phyloP scores from a whole-genome alignment of 176 grass and related monocot genomes.

The Musa troglodytarum region DNA sequence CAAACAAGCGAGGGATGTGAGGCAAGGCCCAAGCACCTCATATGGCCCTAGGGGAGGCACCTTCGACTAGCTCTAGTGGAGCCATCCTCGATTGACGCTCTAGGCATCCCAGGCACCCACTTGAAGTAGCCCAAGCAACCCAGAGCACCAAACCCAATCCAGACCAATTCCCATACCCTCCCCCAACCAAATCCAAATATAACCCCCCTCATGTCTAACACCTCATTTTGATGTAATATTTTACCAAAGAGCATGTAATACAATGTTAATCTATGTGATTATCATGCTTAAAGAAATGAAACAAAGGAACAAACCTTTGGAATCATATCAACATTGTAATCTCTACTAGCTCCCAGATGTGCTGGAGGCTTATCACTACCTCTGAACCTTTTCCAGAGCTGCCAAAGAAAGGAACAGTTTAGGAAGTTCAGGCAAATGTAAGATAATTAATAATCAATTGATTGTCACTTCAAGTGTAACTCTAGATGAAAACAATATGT shows the following conservation, averaged over 20 bases:
- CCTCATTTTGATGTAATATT: neutral
- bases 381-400: constrained; percentile 93
- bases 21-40: too few relatives aligned
- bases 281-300: neutral
- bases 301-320: constrained; percentile 46
- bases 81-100: too few relatives aligned
- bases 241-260: neutral
- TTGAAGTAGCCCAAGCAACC: too few relatives aligned
- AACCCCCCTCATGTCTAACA: neutral
- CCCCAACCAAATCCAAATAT: neutral
- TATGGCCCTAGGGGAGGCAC: too few relatives aligned
- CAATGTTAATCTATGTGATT: neutral
- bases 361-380: constrained; percentile 46
- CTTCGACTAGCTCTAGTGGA: too few relatives aligned
- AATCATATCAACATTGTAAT: constrained; percentile 95
- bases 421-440: neutral
- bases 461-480: neutral
- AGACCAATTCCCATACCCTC: neutral
- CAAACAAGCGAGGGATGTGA: too few relatives aligned
- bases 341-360: constrained; percentile 55
- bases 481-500: neutral
- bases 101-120: too few relatives aligned
- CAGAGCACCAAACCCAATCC: too few relatives aligned
- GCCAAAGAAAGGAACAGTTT: constrained; percentile 7
- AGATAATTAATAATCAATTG: neutral